A percentile compares a stretch with the other conserved stretches of the same genome.
Evolutionary conservation across 352 stramenopile species (phyloP).

Genomic region (Pythium scleroteichum): DNA sequence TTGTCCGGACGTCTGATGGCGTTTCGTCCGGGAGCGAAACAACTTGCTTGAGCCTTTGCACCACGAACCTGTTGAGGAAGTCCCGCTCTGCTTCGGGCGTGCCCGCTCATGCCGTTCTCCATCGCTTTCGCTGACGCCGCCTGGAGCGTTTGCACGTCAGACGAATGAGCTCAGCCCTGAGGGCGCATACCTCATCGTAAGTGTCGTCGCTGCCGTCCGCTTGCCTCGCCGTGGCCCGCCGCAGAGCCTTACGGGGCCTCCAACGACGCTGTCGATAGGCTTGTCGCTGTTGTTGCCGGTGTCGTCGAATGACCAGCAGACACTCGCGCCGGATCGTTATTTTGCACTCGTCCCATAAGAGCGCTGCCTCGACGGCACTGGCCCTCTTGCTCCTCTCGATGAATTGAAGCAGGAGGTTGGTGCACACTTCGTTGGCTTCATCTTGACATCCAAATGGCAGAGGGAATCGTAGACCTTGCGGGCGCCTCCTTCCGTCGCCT

Average conservation of each 20-base stretch:
- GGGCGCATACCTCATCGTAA: neutral
- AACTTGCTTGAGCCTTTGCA: neutral
- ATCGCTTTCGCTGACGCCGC: neutral
- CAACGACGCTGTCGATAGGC: neutral
- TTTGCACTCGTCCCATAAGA: neutral
- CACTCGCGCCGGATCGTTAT: neutral
- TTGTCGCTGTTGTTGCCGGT: neutral
- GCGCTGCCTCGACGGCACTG: neutral
- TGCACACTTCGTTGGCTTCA: neutral
- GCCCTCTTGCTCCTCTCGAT: neutral
- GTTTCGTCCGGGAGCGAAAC: neutral
- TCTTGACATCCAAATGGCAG: slow-evolving; percentile 3
- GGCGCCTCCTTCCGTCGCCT: neutral
- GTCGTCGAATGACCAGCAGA: neutral
- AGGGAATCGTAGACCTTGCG: neutral
- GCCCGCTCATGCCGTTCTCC: neutral
- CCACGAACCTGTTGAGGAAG: slow-evolving; percentile 8
- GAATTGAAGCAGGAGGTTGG: neutral
- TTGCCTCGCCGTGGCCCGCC: too few species aligned
- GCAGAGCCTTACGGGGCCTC: neutral
- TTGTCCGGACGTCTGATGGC: too few species aligned
- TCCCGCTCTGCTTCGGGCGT: neutral
- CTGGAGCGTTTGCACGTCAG: neutral
- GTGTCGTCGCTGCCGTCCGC: too few species aligned
- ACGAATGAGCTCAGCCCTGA: neutral